Conservation (phyloP, 768 basidiomycete genomes). For the Tulasnella sp. region DNA sequence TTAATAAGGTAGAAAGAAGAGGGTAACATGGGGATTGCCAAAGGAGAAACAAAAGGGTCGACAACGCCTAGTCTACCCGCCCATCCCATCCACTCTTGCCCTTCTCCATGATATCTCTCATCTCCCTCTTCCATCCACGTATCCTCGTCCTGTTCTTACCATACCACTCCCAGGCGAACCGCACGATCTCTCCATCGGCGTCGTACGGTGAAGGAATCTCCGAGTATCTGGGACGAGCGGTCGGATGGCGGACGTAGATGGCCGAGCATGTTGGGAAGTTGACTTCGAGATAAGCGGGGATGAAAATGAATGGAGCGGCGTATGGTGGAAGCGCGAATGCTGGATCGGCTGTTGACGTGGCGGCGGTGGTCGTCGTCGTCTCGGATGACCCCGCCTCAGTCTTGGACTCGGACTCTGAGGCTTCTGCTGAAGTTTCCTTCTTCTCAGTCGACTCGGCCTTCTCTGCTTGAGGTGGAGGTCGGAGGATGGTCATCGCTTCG, state of each 20-base stretch:
- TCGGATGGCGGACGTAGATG: conserved; percentile 91
- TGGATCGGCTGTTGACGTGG: conserved; percentile 11
- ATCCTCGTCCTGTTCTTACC: conserved; percentile 59
- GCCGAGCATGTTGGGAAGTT: conserved; percentile 85
- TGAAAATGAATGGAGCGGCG: conserved; percentile 85
- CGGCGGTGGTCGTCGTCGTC: no score
- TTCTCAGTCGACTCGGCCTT: conserved; percentile 22
- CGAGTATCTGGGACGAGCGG: conserved; percentile 89
- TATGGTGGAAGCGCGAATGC: conserved; percentile 75
- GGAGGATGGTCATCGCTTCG: conserved; percentile 63
- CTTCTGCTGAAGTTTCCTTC: not conserved
- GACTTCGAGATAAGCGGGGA: conserved; percentile 83
- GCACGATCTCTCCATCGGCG: conserved; percentile 87
- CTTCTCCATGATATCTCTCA: conserved; percentile 53
- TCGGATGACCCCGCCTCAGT: not conserved
- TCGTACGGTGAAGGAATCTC: conserved; percentile 96
- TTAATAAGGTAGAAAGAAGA: not conserved
- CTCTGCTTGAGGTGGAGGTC: conserved; percentile 5
- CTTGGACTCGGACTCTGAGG: not conserved
- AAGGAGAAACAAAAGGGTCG: not conserved
- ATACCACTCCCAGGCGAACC: conserved; percentile 96
- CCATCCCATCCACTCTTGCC: conserved; percentile 31
- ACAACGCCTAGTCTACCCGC: not conserved
- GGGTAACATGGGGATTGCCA: not conserved
- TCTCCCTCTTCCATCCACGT: conserved; percentile 49